These are phyloP conservation scores for Eimeria tenella DNA, from an alignment of 169 alveolate species.

Conservation along the genomic window DNA sequence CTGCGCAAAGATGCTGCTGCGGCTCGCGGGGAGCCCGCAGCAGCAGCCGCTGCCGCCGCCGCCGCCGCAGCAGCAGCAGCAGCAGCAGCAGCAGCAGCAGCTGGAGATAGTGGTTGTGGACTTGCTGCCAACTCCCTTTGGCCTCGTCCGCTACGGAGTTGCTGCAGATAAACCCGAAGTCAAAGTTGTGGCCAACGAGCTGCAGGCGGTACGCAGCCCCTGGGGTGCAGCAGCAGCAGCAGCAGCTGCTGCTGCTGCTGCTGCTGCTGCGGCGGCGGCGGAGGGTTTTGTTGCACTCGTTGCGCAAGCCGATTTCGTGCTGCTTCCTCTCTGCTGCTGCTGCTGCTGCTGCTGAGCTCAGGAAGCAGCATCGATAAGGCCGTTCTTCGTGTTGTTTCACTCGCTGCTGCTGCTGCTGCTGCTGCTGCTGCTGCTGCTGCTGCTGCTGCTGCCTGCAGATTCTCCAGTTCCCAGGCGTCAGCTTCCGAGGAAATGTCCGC, in stretches of 20 bases:
- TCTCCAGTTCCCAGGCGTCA: background rate
- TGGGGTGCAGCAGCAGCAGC: background rate
- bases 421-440: too few relatives aligned
- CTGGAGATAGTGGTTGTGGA: constrained; percentile 63
- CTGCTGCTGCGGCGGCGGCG: background rate
- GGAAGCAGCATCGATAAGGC: background rate
- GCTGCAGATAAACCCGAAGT: constrained; percentile 90
- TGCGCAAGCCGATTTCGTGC: too few relatives aligned
- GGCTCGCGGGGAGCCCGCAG: background rate
- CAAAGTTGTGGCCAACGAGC: constrained; percentile 85
- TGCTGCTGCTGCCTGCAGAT: constrained; percentile 42
- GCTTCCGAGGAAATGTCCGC: constrained; percentile 22
- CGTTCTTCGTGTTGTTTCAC: constrained; percentile 32
- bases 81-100: background rate
- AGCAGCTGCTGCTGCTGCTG: background rate
- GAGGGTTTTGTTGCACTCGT: background rate
- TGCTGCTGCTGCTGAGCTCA: too few relatives aligned
- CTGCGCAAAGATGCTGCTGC: constrained; percentile 74
- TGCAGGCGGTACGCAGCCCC: constrained; percentile 76
- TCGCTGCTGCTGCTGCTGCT: too few relatives aligned
- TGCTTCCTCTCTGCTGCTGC: too few relatives aligned
- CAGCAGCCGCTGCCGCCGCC: background rate
- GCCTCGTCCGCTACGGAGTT: constrained; percentile 88
- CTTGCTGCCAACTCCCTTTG: constrained; percentile 86
- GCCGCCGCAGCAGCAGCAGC: background rate